A percentile compares a stretch with the other conserved stretches of the same genome.
Conservation (phyloP, 23 red algal species). For the Gracilaria gracilis region DNA sequence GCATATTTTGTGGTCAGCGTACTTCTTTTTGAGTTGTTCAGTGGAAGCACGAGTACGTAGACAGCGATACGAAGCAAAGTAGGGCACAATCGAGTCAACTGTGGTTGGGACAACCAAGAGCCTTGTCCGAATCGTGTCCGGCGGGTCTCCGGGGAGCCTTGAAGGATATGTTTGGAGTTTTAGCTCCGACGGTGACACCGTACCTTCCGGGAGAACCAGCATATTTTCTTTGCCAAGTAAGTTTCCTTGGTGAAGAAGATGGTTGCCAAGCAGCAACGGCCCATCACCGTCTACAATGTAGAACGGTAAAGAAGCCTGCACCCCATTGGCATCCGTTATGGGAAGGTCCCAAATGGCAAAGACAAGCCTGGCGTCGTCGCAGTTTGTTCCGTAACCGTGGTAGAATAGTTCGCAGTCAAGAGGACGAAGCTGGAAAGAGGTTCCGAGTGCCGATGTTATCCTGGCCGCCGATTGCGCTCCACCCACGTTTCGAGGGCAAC, state of each 20-base stretch:
- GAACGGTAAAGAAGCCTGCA: constrained; percentile 18
- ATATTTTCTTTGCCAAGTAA: constrained; percentile 19
- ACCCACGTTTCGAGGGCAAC: not conserved
- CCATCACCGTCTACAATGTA: too few species aligned
- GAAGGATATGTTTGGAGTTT: constrained; percentile 20
- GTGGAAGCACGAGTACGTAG: not conserved
- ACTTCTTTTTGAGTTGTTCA: not conserved
- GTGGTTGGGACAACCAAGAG: constrained; percentile 26
- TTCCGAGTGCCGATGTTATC: not conserved
- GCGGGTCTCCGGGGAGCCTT: not conserved
- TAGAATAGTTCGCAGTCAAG: constrained; percentile 14
- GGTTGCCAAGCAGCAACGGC: too few species aligned
- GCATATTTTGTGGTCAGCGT: not conserved
- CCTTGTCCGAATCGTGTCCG: not conserved
- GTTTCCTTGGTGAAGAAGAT: constrained; percentile 11
- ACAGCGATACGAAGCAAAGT: not conserved
- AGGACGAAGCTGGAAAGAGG: constrained; percentile 9
- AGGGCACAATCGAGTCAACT: not conserved
- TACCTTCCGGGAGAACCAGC: not conserved
- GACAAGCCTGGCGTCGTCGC: not conserved
- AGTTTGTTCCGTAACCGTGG: constrained; percentile 36
- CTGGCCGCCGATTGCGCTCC: not conserved
- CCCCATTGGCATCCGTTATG: not conserved
- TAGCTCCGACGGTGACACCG: not conserved
- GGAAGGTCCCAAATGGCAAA: constrained; percentile 32